Evolutionary conservation across 2,329 filamentous ascomycete species (phyloP).

Genomic region (Coniochaeta prunicola): DNA sequence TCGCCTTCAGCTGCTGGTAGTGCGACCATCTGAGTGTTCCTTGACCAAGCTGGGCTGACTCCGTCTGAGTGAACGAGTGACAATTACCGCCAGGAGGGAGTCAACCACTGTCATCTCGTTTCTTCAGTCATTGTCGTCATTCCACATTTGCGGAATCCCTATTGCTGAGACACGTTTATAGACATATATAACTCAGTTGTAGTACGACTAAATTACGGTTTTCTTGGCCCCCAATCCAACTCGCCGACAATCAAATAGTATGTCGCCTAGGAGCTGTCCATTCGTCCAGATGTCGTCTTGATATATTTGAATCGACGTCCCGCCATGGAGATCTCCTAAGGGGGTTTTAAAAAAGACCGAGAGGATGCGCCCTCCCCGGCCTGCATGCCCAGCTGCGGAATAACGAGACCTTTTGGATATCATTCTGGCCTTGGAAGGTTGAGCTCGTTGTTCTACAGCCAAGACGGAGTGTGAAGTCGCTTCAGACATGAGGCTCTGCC

Average conservation of each 20-base stretch:
- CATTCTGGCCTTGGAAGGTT: not conserved
- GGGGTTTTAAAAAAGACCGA: not conserved
- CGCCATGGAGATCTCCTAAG: not conserved
- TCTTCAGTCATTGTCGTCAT: not conserved
- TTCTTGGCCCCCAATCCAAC: constrained; percentile 1
- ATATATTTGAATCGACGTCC: not conserved
- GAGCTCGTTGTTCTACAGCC: not conserved
- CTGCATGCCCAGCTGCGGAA: not conserved
- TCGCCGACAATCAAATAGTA: too few relatives aligned
- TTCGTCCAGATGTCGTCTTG: too few relatives aligned
- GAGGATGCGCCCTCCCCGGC: not conserved
- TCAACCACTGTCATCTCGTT: not conserved
- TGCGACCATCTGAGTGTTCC: not conserved
- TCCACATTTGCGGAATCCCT: not conserved
- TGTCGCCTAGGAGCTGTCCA: too few relatives aligned
- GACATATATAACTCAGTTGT: not conserved
- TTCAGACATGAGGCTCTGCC: not conserved
- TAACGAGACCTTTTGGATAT: not conserved
- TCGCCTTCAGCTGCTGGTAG: not conserved
- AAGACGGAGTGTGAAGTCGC: not conserved
- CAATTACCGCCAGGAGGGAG: not conserved
- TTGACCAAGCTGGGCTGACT: not conserved
- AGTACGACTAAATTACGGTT: not conserved
- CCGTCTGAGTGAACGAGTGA: not conserved
- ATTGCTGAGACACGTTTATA: not conserved